Evolutionary conservation across 352 stramenopile genomes (phyloP).

Genomic region (Phytophthora podocarpi): DNA sequence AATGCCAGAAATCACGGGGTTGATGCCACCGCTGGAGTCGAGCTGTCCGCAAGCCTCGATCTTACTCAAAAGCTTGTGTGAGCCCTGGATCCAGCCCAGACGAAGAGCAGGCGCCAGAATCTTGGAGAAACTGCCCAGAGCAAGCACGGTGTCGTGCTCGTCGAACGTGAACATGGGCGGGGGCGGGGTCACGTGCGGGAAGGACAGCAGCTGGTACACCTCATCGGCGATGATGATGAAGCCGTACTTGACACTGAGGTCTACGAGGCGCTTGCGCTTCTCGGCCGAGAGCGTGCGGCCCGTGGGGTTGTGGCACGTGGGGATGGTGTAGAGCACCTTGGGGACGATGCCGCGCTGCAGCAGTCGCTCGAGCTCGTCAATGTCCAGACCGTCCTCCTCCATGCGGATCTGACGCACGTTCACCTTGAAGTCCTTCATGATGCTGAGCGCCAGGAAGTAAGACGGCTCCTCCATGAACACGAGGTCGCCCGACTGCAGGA

Average conservation of each 20-base stretch:
- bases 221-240: slow-evolving; percentile 94
- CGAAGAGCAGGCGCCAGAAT: slow-evolving; percentile 93
- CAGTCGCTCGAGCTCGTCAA: slow-evolving; percentile 88
- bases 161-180: slow-evolving; percentile 88
- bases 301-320: slow-evolving; percentile 95
- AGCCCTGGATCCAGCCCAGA: slow-evolving; percentile 88
- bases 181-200: slow-evolving; percentile 82
- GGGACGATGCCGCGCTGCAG: slow-evolving; percentile 76
- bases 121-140: slow-evolving; percentile 95
- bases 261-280: slow-evolving; percentile 88
- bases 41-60: slow-evolving; percentile 90
- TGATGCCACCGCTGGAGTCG: slow-evolving; percentile 92
- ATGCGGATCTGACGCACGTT: slow-evolving; percentile 91
- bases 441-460: slow-evolving; percentile 93
- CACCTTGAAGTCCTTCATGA: slow-evolving; percentile 95
- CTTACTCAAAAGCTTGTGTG: slow-evolving; percentile 68
- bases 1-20: slow-evolving; percentile 91
- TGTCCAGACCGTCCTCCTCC: slow-evolving; percentile 86
- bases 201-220: slow-evolving; percentile 96
- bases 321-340: slow-evolving; percentile 95
- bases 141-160: slow-evolving; percentile 79
- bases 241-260: slow-evolving; percentile 88
- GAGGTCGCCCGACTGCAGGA: slow-evolving; percentile 87
- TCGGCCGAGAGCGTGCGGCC: slow-evolving; percentile 84
- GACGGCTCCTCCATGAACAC: slow-evolving; percentile 94